These are phyloP conservation scores for Lactuca sativa DNA, from an alignment of 129 eudicot species.

Conservation along the genomic window DNA sequence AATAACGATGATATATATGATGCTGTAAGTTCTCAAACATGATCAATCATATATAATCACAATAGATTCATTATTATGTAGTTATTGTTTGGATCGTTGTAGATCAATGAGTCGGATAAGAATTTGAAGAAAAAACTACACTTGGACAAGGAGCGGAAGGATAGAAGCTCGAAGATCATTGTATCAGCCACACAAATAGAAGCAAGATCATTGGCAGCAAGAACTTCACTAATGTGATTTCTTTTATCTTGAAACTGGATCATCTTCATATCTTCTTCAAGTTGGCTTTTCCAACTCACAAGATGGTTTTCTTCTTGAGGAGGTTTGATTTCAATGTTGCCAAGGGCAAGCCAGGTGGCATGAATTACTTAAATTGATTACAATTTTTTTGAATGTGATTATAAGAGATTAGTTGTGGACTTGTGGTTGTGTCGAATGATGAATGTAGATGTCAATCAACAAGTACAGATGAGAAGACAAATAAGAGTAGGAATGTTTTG, in stretches of 20 bases:
- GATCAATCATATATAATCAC: background rate
- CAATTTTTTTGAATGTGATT: background rate
- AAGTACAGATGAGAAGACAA: constrained; percentile 57
- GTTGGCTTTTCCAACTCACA: constrained; percentile 83
- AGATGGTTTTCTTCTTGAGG: constrained; percentile 81
- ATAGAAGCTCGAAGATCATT: constrained; percentile 55
- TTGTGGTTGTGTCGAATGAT: background rate
- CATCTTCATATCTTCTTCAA: constrained; percentile 94
- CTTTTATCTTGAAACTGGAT: constrained; percentile 77
- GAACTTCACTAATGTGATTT: constrained; percentile 88
- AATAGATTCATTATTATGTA: background rate
- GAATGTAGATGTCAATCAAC: constrained; percentile 77
- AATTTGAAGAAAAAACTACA: constrained; percentile 69
- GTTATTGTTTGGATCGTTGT: background rate
- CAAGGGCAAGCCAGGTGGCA: background rate
- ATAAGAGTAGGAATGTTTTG: constrained; percentile 58
- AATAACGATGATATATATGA: constrained; percentile 84
- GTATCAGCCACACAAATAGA: constrained; percentile 77
- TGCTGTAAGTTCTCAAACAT: constrained; percentile 51
- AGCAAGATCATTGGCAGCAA: constrained; percentile 83
- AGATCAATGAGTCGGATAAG: constrained; percentile 79
- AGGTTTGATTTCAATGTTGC: constrained; percentile 77
- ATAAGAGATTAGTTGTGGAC: background rate
- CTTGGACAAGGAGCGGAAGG: constrained; percentile 76
- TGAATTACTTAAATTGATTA: background rate